These are phyloP conservation scores for Mediolabrus comicus DNA, from an alignment of 108 stramenopile species.

Conservation along the genomic window DNA sequence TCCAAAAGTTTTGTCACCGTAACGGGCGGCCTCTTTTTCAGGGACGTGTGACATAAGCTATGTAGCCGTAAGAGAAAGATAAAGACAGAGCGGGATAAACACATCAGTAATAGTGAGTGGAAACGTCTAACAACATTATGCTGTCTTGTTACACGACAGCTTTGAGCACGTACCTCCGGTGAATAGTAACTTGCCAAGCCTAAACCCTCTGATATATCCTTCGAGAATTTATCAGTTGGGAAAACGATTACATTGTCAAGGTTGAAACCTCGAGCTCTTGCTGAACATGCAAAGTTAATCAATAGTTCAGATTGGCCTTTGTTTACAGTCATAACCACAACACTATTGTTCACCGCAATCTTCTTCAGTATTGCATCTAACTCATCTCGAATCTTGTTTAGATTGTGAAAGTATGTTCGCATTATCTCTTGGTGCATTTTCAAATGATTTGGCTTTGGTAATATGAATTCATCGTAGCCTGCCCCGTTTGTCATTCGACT, in stretches of 20 bases:
- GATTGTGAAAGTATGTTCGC: constrained; percentile 14
- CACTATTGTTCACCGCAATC: constrained; percentile 40
- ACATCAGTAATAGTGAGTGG: not conserved
- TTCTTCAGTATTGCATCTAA: constrained; percentile 15
- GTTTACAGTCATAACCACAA: constrained; percentile 45
- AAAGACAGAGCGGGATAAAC: not conserved
- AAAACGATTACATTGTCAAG: constrained; percentile 33
- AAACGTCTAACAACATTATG: too few species aligned
- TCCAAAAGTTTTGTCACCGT: constrained; percentile 72
- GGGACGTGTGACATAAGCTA: constrained; percentile 57
- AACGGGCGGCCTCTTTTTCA: constrained; percentile 43
- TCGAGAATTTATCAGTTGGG: constrained; percentile 41
- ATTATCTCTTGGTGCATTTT: constrained; percentile 19
- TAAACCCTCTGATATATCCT: constrained; percentile 40
- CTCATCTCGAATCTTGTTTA: constrained; percentile 20
- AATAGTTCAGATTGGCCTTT: constrained; percentile 47
- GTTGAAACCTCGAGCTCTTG: constrained; percentile 52
- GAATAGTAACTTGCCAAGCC: constrained; percentile 48
- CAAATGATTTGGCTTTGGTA: constrained; percentile 12
- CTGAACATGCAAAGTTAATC: constrained; percentile 51
- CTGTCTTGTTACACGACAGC: constrained; percentile 1
- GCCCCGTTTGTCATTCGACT: constrained; percentile 34
- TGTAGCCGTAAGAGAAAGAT: not conserved
- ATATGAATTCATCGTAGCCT: constrained; percentile 34
- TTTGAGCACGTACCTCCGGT: constrained; percentile 4